Evolutionary conservation across 129 eudicot genomes (phyloP), one percentile per base, ranked within the genome.

Genomic region (Flaveria robusta): DNA sequence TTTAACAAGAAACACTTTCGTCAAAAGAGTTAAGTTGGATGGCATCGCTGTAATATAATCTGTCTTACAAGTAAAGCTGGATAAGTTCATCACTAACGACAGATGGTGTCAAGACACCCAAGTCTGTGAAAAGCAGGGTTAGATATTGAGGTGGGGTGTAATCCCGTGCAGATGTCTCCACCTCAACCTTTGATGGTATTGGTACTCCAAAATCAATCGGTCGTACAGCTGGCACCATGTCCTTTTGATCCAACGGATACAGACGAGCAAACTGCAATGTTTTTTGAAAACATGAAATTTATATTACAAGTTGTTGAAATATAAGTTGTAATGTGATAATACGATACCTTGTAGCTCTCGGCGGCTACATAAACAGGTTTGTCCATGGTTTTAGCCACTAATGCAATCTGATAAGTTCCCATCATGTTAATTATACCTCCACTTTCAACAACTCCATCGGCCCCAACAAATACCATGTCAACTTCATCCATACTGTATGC

Each of bases 351-450:
- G 86, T 89, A 94, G 84, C 98, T 94, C 82, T 94, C 98, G 45
- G 98, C 98, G 50, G 98, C 96, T 18, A 94, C 98, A 81, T 94
- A 94, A 29, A 94, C 96, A 49, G 98, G 98, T 41, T 94, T 94
- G 82, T 89, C 89, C 96, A 91, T 87, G 89, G 92, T 87, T 74
- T 94, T 92, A 20, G 98, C 98, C 71, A 94, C 91, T 80, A 94
- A 71, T 0, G 97, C 96, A 76, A 91, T 89, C 83, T 94, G 98
- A 82, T 94, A 94, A 9, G 98, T 91, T 9, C 98, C 98, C 98
- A 94, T 94, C 98, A 94, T 94, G 82, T 94, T 94, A 56, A 94
- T 94, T 62, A 94, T 87, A 15, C 98, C 97, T 64, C 98, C 98
- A 71, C 97, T 94, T 78, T 94, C 98, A 29, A 94, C 98, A 46